Base-by-base conservation (phyloP, 2,329 filamentous ascomycete species). In the Fusarium temperatum region DNA sequence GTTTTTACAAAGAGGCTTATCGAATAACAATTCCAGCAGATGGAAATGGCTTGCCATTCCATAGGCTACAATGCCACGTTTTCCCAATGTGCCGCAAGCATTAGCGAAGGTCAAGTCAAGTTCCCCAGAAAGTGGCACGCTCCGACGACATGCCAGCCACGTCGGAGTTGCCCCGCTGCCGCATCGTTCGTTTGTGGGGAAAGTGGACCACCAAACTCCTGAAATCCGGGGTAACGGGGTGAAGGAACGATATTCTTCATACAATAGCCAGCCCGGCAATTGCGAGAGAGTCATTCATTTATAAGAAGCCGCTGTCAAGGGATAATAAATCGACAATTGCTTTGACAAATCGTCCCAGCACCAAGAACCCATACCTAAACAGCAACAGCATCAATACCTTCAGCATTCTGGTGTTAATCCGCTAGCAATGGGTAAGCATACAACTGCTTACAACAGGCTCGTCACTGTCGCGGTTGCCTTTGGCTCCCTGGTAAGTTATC, bases 401-500 rank as follows among this genome's bases (percentile, higher is more conserved):
- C 4, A 41, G 4, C 51, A 41, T 55, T 55, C 20, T 41, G 51
- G 51, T 44, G 14, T 56, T 20, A 8, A 26, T 1, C 26, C 8
- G 12, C 36, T 30, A 22, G 26, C 48, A 41, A 63, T 63, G 60
- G 60, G 26, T 8, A 68, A 68, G 47, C 67, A 72, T 36, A 80
- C 78, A 18, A 81, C 73, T 28, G 53, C 65, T 22, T 81, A 81
- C 72, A 82, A 81, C 57, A 76, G 78, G 44, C 78, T 81, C 15
- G 76, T 81, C 26, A 81, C 79, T 13, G 76, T 80, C 47, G 78
- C 79, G 20, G 80, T 81, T 1, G 80, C 80, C 9, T 77, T 82
- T 64, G 80, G 79, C 8, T 78, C 77, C 7, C 63, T 79, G 44
- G 80, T 81, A 64, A 39, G 78, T 69, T 13, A 11, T n/a, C 3